These are phyloP conservation scores for Afroboletus lepidellus DNA, from an alignment of 1,284 basidiomycete genomes.

Conservation along the genomic window DNA sequence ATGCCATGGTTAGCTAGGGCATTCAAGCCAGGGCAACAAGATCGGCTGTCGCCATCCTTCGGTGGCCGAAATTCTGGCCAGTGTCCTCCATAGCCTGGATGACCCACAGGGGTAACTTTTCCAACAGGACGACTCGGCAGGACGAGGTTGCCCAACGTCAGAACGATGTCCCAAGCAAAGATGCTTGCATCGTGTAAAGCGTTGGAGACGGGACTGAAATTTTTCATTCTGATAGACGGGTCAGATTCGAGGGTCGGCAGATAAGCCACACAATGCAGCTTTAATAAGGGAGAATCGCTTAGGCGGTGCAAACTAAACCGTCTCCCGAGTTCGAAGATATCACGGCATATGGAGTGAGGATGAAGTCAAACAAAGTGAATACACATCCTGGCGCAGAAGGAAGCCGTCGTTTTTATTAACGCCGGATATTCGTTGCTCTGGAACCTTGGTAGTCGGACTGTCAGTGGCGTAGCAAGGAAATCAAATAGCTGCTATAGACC, in stretches of 20 bases:
- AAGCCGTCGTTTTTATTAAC: not conserved
- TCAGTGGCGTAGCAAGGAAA: not conserved
- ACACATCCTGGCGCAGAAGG: not conserved
- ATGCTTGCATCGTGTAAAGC: slow-evolving; percentile 25
- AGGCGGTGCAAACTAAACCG: not conserved
- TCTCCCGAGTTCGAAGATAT: not conserved
- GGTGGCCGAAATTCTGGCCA: slow-evolving; percentile 69
- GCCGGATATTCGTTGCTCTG: not conserved
- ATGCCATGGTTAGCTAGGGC: slow-evolving; percentile 72
- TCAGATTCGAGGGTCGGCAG: not conserved
- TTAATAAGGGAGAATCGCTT: slow-evolving; percentile 7
- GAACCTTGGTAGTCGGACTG: not conserved
- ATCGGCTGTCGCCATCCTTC: slow-evolving; percentile 60
- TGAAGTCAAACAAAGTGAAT: not conserved
- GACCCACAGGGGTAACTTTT: slow-evolving; percentile 52
- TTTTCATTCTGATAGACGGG: slow-evolving; percentile 10
- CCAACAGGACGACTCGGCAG: slow-evolving; percentile 47
- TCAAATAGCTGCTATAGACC: not conserved
- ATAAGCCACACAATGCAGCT: not conserved
- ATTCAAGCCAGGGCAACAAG: slow-evolving; percentile 68
- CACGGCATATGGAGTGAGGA: not conserved
- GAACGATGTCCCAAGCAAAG: slow-evolving; percentile 50
- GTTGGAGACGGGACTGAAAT: slow-evolving; percentile 14
- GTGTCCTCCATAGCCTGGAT: slow-evolving; percentile 55
- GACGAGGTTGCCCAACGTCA: slow-evolving; percentile 56